Conservation (phyloP, 495 filamentous ascomycete genomes). For the Trichoderma orchidacearum region DNA sequence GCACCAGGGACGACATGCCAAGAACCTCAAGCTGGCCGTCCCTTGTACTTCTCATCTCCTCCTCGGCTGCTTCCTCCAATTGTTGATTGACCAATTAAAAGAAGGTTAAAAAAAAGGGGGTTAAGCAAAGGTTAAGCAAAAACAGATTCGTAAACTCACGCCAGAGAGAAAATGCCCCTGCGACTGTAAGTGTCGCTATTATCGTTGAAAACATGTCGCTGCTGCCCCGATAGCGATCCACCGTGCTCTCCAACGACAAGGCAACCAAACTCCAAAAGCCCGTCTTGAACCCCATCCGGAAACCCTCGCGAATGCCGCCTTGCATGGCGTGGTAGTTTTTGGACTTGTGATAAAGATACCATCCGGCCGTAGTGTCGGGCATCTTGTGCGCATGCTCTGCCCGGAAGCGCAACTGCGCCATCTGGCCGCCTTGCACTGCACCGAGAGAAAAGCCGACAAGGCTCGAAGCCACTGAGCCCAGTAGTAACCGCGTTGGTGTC, state of each 20-base stretch:
- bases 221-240: slow-evolving; percentile 60
- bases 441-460: slow-evolving; percentile 56
- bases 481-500: slow-evolving; percentile 43
- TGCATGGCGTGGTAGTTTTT: slow-evolving; percentile 80
- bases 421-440: slow-evolving; percentile 54
- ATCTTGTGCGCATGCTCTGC: slow-evolving; percentile 92
- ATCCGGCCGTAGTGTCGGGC: slow-evolving; percentile 64
- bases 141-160: slow-evolving; percentile 37
- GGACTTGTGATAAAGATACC: slow-evolving; percentile 95
- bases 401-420: slow-evolving; percentile 66
- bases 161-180: slow-evolving; percentile 76
- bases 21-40: not conserved
- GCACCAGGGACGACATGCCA: not conserved
- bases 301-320: slow-evolving; percentile 62
- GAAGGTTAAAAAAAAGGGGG: too few relatives aligned
- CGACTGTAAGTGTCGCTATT: slow-evolving; percentile 65
- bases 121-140: not conserved
- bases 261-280: slow-evolving; percentile 52
- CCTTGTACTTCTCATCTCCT: too few relatives aligned
- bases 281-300: slow-evolving; percentile 60
- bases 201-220: slow-evolving; percentile 65
- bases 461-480: slow-evolving; percentile 44
- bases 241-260: slow-evolving; percentile 67
- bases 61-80: too few relatives aligned
- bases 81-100: too few relatives aligned